Evolutionary conservation across 768 basidiomycete genomes (phyloP).

Genomic region (Podaxis carcinomalis): DNA sequence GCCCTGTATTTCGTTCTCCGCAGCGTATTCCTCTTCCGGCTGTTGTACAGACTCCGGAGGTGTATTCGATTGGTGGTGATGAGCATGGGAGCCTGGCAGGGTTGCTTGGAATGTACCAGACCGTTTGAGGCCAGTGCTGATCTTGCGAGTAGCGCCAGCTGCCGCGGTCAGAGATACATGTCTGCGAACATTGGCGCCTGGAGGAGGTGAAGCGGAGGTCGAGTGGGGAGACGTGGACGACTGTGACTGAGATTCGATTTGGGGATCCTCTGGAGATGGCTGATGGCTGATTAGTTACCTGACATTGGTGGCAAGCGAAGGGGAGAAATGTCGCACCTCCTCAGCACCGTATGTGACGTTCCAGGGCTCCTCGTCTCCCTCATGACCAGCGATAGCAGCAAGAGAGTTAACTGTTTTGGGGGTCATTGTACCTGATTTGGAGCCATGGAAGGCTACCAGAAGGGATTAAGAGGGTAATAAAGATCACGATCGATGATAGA

Average conservation of each 20-base stretch:
- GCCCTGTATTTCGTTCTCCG: slow-evolving; percentile 44
- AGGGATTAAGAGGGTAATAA: slow-evolving; percentile 14
- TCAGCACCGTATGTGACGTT: slow-evolving; percentile 60
- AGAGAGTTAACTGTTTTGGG: slow-evolving; percentile 79
- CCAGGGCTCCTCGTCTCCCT: slow-evolving; percentile 89
- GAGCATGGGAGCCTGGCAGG: slow-evolving; percentile 23
- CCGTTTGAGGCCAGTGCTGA: slow-evolving; percentile 54
- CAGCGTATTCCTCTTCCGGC: slow-evolving; percentile 37
- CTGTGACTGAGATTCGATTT: slow-evolving; percentile 23
- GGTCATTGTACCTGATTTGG: slow-evolving; percentile 58
- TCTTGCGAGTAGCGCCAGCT: slow-evolving; percentile 47
- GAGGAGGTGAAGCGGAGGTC: slow-evolving; percentile 59
- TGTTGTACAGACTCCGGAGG: slow-evolving; percentile 37
- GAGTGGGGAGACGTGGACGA: slow-evolving; percentile 69
- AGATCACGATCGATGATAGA: slow-evolving; percentile 18
- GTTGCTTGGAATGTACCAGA: slow-evolving; percentile 72
- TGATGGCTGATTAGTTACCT: slow-evolving; percentile 25
- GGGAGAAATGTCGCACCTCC: slow-evolving; percentile 42
- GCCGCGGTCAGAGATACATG: slow-evolving; percentile 74
- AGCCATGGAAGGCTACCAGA: slow-evolving; percentile 24
- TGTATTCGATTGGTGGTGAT: slow-evolving; percentile 34
- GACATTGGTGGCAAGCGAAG: slow-evolving; percentile 11
- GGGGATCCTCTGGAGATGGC: slow-evolving; percentile 33
- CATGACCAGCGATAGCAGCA: slow-evolving; percentile 79
- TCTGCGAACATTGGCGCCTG: slow-evolving; percentile 67